Evolutionary conservation across 495 filamentous ascomycete species (phyloP), one percentile per base, ranked within the genome.

Genomic region (Tuber melanosporum): DNA sequence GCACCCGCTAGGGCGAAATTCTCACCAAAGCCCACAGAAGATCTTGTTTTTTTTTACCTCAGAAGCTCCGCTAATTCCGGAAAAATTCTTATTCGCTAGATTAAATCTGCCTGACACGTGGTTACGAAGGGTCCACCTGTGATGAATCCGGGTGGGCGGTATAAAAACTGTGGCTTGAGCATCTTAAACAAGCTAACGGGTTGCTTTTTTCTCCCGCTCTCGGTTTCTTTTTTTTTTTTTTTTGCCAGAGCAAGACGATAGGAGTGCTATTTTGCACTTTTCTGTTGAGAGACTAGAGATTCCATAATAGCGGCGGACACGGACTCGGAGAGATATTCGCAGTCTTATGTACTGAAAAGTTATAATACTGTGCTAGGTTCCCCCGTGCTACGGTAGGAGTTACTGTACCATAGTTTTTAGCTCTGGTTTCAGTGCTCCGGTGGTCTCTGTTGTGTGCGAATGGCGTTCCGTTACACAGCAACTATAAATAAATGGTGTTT

Each of bases 111-210:
- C 57, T 66, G 57, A 66, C 57, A 66, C 57, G 57, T 66, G 57
- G 57, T 66, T 36, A 66, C 26, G 32, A 36, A 66, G 57, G 57
- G 57, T 66, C 57, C 26, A 17, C 57, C 26, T 17, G 12, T 66
- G 10, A 26, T 66, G 26, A 66, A 66, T 36, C 57, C 57, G 15
- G 57, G 57, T 66, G 57, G 57, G 57, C 57, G 57, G 57, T 66
- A 66, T 66, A 26, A 66, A 66, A 66, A 66, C 57, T 66, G 57
- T 36, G 57, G 57, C 26, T 66, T 66, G 7, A 66, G 57, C 57
- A 66, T 66, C 57, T 66, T 66, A 17, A 66, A 36, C 32, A 66
- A 66, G 57, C 14, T 15, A 66, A 6, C 57, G 14, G 14, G 14
- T 66, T 36, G 57, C 57, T 36, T 66, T 66, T 66, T 62, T 62